Evolutionary conservation across 2,329 filamentous ascomycete species (phyloP).

Genomic region (Diaporthe sp.): DNA sequence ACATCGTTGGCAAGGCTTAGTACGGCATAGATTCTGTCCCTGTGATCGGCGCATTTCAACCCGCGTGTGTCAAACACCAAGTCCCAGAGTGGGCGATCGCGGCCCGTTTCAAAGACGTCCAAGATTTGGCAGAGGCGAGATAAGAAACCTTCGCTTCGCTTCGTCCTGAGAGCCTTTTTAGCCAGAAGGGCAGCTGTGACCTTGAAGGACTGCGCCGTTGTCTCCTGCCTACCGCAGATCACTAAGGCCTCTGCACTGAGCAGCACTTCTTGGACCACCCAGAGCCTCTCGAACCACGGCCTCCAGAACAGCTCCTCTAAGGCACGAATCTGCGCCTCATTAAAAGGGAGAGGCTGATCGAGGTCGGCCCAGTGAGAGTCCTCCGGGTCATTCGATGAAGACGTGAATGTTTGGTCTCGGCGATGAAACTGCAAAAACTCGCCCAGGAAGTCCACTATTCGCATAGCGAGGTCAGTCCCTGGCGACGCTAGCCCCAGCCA

Average conservation of each 20-base stretch:
- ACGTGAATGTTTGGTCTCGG: not conserved
- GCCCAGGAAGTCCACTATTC: not conserved
- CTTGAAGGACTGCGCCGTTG: not conserved
- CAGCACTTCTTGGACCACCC: not conserved
- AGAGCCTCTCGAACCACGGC: conserved; percentile 7
- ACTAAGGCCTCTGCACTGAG: not conserved
- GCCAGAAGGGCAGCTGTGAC: not conserved
- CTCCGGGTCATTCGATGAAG: not conserved
- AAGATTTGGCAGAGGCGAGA: too few species aligned
- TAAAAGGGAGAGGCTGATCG: not conserved
- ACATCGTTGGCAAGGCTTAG: not conserved
- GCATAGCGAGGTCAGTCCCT: not conserved
- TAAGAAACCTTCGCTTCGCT: too few species aligned
- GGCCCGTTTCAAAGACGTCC: too few species aligned
- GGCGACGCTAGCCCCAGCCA: not conserved
- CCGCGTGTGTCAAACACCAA: not conserved
- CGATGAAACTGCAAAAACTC: not conserved
- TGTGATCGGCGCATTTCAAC: not conserved
- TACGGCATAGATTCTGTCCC: not conserved
- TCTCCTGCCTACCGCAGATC: not conserved
- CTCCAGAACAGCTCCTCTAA: not conserved
- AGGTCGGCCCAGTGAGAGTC: not conserved
- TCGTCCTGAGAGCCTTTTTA: not conserved
- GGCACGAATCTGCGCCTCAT: not conserved
- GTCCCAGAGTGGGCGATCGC: not conserved